phyloP scores from a whole-genome alignment of 192 early-diverging fungal genomes.

The Coemansia furcata region DNA sequence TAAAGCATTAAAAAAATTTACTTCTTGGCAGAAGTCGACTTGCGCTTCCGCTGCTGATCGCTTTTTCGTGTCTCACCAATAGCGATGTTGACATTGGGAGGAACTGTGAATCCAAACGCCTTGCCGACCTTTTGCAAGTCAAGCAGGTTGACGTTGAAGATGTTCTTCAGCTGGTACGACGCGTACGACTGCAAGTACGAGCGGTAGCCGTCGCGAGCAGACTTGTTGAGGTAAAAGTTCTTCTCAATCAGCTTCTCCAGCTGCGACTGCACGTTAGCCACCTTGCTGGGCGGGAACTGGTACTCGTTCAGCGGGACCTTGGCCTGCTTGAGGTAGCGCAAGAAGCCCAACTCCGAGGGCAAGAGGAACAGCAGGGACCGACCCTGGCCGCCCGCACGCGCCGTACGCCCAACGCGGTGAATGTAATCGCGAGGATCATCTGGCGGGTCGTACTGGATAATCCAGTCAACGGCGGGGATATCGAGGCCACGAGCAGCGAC shows the following conservation, averaged over 20 bases:
- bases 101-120: slow-evolving; percentile 94
- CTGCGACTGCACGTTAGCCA: slow-evolving; percentile 95
- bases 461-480: slow-evolving; percentile 98
- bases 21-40: slow-evolving; percentile 32
- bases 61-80: slow-evolving; percentile 47
- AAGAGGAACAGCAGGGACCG: slow-evolving; percentile 94
- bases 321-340: slow-evolving; percentile 96
- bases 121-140: slow-evolving; percentile 90
- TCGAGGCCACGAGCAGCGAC: slow-evolving; percentile 97
- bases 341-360: slow-evolving; percentile 91
- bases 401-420: slow-evolving; percentile 94
- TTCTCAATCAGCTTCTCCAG: slow-evolving; percentile 96
- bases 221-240: slow-evolving; percentile 97
- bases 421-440: slow-evolving; percentile 99
- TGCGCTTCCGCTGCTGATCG: slow-evolving; percentile 52
- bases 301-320: slow-evolving; percentile 99
- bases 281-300: slow-evolving; percentile 92
- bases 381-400: slow-evolving; percentile 85
- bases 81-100: slow-evolving; percentile 85
- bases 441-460: slow-evolving; percentile 98
- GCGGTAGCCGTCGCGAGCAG: slow-evolving; percentile 93
- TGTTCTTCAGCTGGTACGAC: slow-evolving; percentile 92
- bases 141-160: slow-evolving; percentile 88
- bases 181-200: slow-evolving; percentile 96
- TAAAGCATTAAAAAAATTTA: slow-evolving; percentile 1